Conservation (phyloP, 768 basidiomycete genomes). For the Trametes cingulata region DNA sequence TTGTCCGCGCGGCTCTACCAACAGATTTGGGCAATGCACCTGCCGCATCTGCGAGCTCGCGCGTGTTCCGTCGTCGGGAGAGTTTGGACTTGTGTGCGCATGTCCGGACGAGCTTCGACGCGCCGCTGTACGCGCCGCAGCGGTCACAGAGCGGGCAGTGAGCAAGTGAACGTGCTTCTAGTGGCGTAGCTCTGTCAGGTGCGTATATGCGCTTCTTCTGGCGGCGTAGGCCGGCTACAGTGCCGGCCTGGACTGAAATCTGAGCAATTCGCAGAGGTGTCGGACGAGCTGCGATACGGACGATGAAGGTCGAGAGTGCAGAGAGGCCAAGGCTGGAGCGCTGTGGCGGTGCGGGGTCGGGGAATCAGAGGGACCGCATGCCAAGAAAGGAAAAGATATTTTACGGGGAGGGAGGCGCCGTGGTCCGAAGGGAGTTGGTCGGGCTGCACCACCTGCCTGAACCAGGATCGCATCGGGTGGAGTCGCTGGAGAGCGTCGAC, state of each 20-base stretch:
- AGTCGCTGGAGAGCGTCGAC: constrained; percentile 15
- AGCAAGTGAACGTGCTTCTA: background rate
- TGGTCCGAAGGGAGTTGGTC: background rate
- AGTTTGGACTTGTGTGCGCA: constrained; percentile 5
- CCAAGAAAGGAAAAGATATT: constrained; percentile 6
- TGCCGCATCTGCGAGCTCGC: background rate
- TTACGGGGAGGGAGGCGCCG: background rate
- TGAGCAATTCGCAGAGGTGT: background rate
- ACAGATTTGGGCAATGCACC: background rate
- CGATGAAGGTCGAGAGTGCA: background rate
- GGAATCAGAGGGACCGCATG: background rate
- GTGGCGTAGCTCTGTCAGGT: background rate
- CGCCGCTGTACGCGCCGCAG: background rate
- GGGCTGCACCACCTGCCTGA: background rate
- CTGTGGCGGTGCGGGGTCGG: constrained; percentile 5
- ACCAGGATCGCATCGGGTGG: too few species aligned
- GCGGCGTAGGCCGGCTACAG: background rate
- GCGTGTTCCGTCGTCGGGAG: background rate
- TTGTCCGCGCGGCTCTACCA: background rate
- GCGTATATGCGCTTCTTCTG: too few species aligned
- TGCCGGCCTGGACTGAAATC: background rate
- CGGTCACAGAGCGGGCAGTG: background rate
- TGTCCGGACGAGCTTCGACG: background rate
- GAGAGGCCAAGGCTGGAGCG: background rate
- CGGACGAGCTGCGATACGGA: background rate